A percentile compares a stretch with the other conserved stretches of the same genome.
These are phyloP conservation scores for Holtermannia corniformis DNA, from an alignment of 768 basidiomycete genomes.

Conservation along the genomic window DNA sequence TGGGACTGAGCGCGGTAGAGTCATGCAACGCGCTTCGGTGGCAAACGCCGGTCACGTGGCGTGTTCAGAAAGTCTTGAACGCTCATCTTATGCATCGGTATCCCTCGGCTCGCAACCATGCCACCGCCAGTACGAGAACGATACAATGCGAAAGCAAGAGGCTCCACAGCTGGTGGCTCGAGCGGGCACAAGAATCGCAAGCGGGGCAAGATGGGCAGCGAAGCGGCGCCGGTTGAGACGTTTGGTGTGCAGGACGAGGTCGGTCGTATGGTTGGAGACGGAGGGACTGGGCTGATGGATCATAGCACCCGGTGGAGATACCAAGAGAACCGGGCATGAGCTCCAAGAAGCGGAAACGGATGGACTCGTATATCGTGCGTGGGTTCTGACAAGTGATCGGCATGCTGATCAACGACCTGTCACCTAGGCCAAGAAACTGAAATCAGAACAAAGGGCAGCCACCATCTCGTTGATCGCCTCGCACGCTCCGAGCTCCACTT, in stretches of 20 bases:
- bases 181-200: conserved; percentile 59
- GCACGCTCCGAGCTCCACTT: conserved; percentile 18
- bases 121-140: conserved; percentile 33
- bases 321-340: conserved; percentile 46
- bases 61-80: neutral
- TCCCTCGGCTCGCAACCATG: neutral
- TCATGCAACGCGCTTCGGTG: neutral
- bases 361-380: conserved; percentile 86
- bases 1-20: conserved; percentile 6
- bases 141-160: conserved; percentile 60
- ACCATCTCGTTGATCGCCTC: conserved; percentile 34
- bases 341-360: conserved; percentile 72
- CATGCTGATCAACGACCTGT: neutral
- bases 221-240: conserved; percentile 23
- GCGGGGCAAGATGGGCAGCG: conserved; percentile 10
- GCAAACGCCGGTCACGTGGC: neutral
- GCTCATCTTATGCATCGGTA: neutral
- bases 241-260: conserved; percentile 21
- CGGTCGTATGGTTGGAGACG: conserved; percentile 14
- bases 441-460: conserved; percentile 29
- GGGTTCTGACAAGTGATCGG: neutral
- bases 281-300: conserved; percentile 4
- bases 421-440: conserved; percentile 37
- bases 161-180: conserved; percentile 52
- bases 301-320: conserved; percentile 2